Base-by-base conservation (phyloP, 495 filamentous ascomycete genomes). In the Trichoderma parareesei region DNA sequence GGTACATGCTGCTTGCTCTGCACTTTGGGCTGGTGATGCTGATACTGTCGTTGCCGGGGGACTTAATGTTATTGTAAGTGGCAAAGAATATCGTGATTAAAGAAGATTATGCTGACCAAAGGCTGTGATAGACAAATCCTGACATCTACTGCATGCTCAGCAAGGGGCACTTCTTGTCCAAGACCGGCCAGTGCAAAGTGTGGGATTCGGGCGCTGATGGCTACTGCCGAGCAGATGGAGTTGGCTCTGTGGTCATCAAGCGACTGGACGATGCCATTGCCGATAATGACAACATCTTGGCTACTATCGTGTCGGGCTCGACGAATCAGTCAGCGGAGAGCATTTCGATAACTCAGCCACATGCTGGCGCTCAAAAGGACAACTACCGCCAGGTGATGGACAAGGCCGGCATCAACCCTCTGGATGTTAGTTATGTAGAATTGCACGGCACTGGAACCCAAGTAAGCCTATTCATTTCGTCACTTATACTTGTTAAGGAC, bases 371-470 rank as follows among this genome's bases (percentile, higher is more conserved):
- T 0, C 91, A 95, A 70, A 82, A 87, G 7, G 73, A 81, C 13
- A 78, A 93, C n/a, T 92, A 88, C 67, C 77, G 80, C 16, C 79
- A 86, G 37, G 82, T 93, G 48, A 77, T 93, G 14, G 82, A 87
- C 53, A 80, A 88, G 41, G 87, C 88, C 8, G 83, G 88, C 46
- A 79, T 90, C 5, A 84, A 91, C 63, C 88, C 91, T 2, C 83
- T 84, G 62, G 88, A 92, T 61, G 75, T 93, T 18, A 86, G 86
- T 75, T 94, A 93, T 67, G 85, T 94, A 11, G 91, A 95, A 71
- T 91, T 92, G 85, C 91, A 95, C 71, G 91, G 91, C n/a, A 94
- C 91, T 1, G 91, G 91, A 9, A 93, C 91, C 0, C 89, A 92
- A 2, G 27, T 27, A 2, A 27, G 27, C 27, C 27, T 27, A 27